Base-by-base conservation (phyloP, 2,329 filamentous ascomycete species). In the Berkeleyomyces basicola region DNA sequence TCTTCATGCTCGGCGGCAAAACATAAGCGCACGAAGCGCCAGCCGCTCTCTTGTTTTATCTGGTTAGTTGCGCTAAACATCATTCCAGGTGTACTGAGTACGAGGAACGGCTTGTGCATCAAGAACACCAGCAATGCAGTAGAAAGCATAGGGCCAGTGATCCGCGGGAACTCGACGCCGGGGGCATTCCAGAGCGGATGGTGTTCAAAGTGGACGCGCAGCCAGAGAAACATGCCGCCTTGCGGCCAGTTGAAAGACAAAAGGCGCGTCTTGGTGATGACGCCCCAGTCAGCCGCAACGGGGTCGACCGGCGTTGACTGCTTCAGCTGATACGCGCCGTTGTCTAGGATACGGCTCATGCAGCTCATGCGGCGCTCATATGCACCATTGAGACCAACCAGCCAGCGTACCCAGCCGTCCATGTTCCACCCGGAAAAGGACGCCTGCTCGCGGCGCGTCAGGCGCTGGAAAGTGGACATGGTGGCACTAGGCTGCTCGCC, bases 141-240 rank as follows among this genome's bases (percentile, higher is more conserved):
- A 2, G 81, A 76, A 0, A 95, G 77, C 33, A 77, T 75, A 7
- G 79, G 71, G 0, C 80, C 77, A 59, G 79, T 74, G 23, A 87
- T 74, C 44, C 81, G 72, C 16, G 72, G 70, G 1, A 72, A 66
- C n/a, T 57, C 62, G 31, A 60, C 64, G 33, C 68, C 66, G 36
- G 72, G 66, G 2, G 71, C 71, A 61, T 71, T 69, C 71, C 77
- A 84, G 11, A 95, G 78, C 10, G 89, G 88, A 70, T 96, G 90
- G 1, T 77, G 76, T 62, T 86, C 81, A 68, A 90, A 86, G 70
- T 83, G 79, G 65, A 93, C 74, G 63, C 82, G 79, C 3, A 95
- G 69, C 91, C 91, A 96, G 63, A 95, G 74, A 72, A 96, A 96
- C 90, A 96, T 96, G 70, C 91, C 91, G 43, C 85, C 91, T 37